Evolutionary conservation across 768 basidiomycete species (phyloP), one percentile per base, ranked within the genome.

Genomic region (Strobilomyces confusus): DNA sequence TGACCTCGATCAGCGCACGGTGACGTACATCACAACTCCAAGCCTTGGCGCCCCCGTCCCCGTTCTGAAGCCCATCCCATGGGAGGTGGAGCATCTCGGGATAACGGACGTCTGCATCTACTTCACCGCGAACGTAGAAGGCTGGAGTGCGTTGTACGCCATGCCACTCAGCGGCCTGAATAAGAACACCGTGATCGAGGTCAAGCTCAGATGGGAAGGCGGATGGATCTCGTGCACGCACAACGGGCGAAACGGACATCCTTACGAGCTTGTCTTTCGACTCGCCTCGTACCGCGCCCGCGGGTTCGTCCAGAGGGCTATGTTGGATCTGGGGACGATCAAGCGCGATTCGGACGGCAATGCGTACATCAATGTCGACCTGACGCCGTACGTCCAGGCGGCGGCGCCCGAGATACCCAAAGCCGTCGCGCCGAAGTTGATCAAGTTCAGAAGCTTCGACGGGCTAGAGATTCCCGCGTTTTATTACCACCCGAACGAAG

Each of bases 401-500:
- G 47, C 62, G 14, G 69, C 70, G 3, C 60, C 64, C 30, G 60
- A 64, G 17, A 60, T 67, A 2, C 43, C 49, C 37, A 57, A 59
- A 29, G 67, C 69, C 36, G 51, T 69, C 14, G 60, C 67, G 2
- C 70, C 75, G 13, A 65, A 63, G 56, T 41, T 72, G 48, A 61
- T 76, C 55, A 67, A 52, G 30, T 76, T 71, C 62, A 69, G 64
- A 63, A 76, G 75, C 51, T 76, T 76, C 25, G 75, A 76, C 55
- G 73, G 64, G 9, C 43, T 76, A 49, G 69, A 73, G 52, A 58
- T 77, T 40, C 73, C 75, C 5, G 73, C 69, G 19, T 69, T 76
- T 52, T 77, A 76, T 51, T 76, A 76, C 51, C 75, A 73, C 54
- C 75, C 75, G 1, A 58, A 54, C 4, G 53, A 59, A 23, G 56